phyloP scores from a whole-genome alignment of 192 early-diverging fungal genomes.

The Mortierella claussenii region DNA sequence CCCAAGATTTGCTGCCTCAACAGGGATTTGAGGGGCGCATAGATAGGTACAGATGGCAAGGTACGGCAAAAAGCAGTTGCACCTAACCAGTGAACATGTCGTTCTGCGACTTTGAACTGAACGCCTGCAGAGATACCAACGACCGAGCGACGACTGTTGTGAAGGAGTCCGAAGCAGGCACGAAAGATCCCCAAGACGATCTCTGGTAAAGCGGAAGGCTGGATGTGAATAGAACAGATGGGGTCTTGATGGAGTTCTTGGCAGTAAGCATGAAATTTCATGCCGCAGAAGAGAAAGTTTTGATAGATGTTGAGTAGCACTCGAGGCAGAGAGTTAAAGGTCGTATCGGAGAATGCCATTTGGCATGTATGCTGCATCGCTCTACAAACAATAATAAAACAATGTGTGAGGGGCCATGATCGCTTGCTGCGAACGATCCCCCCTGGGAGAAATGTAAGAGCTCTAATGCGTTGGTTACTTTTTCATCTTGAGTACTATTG shows the following conservation, averaged over 20 bases:
- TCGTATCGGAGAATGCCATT: constrained; percentile 70
- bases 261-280: constrained; percentile 66
- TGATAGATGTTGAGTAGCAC: constrained; percentile 86
- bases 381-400: constrained; percentile 43
- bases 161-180: constrained; percentile 21
- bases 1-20: constrained; percentile 17
- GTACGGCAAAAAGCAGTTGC: constrained; percentile 28
- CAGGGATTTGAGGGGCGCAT: constrained; percentile 7
- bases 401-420: neutral
- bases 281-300: constrained; percentile 76
- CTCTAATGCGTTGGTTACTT: too few species aligned
- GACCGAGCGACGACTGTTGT: constrained; percentile 27
- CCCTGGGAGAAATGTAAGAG: too few species aligned
- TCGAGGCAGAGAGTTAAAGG: constrained; percentile 65
- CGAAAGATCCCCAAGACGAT: constrained; percentile 25
- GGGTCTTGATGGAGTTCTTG: constrained; percentile 37
- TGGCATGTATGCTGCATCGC: constrained; percentile 70
- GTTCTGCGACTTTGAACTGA: constrained; percentile 16
- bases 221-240: constrained; percentile 7
- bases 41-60: constrained; percentile 9
- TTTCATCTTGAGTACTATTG: constrained; percentile 41
- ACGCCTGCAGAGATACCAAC: constrained; percentile 14
- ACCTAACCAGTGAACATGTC: constrained; percentile 47
- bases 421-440: too few species aligned
- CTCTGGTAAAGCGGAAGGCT: constrained; percentile 1